phyloP scores from a whole-genome alignment of 257 asterid genomes.

The Eustoma russellianum region DNA sequence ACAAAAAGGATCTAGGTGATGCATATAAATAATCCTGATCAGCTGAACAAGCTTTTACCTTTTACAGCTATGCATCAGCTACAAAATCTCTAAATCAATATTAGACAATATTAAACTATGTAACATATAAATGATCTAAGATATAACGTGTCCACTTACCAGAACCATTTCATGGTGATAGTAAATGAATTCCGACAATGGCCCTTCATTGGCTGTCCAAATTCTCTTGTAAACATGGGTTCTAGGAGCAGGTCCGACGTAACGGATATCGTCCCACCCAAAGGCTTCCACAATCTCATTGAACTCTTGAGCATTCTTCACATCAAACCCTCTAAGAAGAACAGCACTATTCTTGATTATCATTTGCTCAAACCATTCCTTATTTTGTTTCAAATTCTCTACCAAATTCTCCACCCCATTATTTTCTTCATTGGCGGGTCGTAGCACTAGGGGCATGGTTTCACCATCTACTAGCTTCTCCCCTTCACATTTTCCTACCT shows the following conservation, averaged over 20 bases:
- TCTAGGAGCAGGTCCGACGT: constrained; percentile 83
- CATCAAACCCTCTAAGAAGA: constrained; percentile 58
- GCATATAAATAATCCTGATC: neutral
- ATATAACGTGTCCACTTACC: constrained; percentile 19
- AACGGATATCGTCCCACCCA: constrained; percentile 77
- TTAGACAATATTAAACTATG: neutral
- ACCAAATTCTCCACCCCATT: constrained; percentile 21
- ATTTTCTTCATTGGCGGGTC: constrained; percentile 23
- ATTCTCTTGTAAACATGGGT: constrained; percentile 67
- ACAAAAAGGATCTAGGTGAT: no score
- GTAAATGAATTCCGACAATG: constrained; percentile 68
- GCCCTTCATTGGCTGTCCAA: constrained; percentile 89
- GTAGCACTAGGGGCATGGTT: constrained; percentile 60
- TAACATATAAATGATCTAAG: no score
- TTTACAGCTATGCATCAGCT: neutral
- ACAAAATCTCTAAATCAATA: no score
- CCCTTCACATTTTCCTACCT: constrained; percentile 82
- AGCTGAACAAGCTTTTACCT: neutral
- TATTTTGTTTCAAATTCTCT: constrained; percentile 23
- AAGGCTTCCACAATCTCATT: constrained; percentile 56
- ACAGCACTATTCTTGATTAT: constrained; percentile 67
- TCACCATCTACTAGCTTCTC: constrained; percentile 66
- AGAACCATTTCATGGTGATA: constrained; percentile 87
- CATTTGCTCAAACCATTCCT: constrained; percentile 74
- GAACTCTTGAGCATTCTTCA: constrained; percentile 48